Evolutionary conservation across 108 stramenopile genomes (phyloP).

Genomic region (Pseudonitzschia delicatissima): DNA sequence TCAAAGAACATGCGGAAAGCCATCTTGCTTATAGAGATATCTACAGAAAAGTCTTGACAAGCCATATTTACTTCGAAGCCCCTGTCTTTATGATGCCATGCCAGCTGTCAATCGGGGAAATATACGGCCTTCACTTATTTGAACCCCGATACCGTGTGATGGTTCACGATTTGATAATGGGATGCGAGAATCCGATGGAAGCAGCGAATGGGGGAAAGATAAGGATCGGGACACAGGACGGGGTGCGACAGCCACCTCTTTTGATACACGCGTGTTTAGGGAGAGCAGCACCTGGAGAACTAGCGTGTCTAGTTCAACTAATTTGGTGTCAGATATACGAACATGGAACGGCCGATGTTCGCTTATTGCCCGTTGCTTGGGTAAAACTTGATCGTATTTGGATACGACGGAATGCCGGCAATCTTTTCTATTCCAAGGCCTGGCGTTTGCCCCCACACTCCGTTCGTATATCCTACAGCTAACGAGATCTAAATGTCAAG

Average conservation of each 20-base stretch:
- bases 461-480: too few species aligned
- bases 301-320: constrained; percentile 61
- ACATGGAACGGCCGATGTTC: constrained; percentile 65
- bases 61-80: constrained; percentile 45
- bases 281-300: constrained; percentile 29
- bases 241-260: constrained; percentile 24
- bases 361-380: constrained; percentile 46
- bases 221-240: constrained; percentile 15
- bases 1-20: not conserved
- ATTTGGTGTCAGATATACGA: constrained; percentile 34
- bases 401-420: constrained; percentile 43
- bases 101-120: constrained; percentile 33
- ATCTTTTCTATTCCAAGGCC: constrained; percentile 50
- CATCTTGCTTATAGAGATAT: constrained; percentile 36
- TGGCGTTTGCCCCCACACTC: not conserved
- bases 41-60: constrained; percentile 43
- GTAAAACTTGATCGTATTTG: constrained; percentile 55
- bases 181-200: constrained; percentile 32
- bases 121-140: constrained; percentile 69
- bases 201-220: constrained; percentile 45
- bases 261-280: constrained; percentile 54
- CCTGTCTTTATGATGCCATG: constrained; percentile 72
- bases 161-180: constrained; percentile 50
- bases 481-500: too few species aligned
- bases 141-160: constrained; percentile 76